phyloP scores from a whole-genome alignment of 306 rosid species.

The Astragalus glycyphyllos region DNA sequence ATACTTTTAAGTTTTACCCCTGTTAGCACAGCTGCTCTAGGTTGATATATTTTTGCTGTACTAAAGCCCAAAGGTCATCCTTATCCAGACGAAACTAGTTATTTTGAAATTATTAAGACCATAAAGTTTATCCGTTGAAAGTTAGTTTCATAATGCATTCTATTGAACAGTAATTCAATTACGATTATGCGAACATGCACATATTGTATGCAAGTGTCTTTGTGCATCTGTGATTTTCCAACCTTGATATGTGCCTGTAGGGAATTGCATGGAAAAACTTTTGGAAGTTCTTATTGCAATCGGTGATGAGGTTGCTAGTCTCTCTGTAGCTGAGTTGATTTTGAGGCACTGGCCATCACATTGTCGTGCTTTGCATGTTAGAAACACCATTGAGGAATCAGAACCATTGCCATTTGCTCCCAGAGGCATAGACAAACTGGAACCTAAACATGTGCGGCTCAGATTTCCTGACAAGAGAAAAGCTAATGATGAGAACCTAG shows the following conservation, averaged over 20 bases:
- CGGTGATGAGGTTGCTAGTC: conserved; percentile 98
- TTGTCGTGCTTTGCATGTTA: conserved; percentile 89
- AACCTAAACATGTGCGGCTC: conserved; percentile 88
- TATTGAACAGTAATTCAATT: conserved; percentile 20
- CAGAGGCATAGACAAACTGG: conserved; percentile 94
- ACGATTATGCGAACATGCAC: not conserved
- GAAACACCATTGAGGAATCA: conserved; percentile 77
- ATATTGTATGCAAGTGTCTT: conserved; percentile 1
- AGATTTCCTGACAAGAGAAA: conserved; percentile 87
- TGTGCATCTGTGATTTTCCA: conserved; percentile 12
- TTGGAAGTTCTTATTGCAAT: conserved; percentile 98
- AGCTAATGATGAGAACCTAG: conserved; percentile 58
- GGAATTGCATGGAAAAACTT: conserved; percentile 99
- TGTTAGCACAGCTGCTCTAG: conserved; percentile 1
- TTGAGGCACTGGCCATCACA: conserved; percentile 99
- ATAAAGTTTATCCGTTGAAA: conserved; percentile 23
- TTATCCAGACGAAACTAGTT: conserved; percentile 34
- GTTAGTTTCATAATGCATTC: conserved; percentile 18
- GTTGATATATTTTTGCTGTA: not conserved
- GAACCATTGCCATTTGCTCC: conserved; percentile 88
- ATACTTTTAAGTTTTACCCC: not conserved
- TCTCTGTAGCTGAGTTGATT: conserved; percentile 86
- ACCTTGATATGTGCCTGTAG: conserved; percentile 48
- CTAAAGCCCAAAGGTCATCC: not conserved
- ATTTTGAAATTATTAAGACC: conserved; percentile 25